A percentile compares a stretch with the other conserved stretches of the same genome.
phyloP scores from a whole-genome alignment of 2,329 filamentous ascomycete genomes.

The Sporothrix mexicana region DNA sequence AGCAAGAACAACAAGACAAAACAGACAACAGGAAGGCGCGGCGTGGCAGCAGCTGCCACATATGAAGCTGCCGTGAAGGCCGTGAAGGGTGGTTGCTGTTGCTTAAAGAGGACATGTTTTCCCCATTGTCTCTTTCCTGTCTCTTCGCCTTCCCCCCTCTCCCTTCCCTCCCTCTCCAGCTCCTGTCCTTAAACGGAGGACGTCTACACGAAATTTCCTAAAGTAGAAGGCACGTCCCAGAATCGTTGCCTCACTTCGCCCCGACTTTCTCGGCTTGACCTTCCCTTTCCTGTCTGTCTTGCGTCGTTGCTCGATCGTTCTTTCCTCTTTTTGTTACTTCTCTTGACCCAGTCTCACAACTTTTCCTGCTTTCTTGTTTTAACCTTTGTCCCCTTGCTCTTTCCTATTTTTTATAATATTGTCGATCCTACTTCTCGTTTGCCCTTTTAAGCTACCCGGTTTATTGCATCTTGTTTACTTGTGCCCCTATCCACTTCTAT shows the following conservation, averaged over 20 bases:
- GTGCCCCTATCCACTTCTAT: neutral
- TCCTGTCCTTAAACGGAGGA: slow-evolving; percentile 31
- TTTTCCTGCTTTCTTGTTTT: neutral
- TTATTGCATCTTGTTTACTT: slow-evolving; percentile 6
- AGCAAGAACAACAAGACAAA: neutral
- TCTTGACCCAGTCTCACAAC: neutral
- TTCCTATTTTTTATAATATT: neutral
- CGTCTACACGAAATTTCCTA: neutral
- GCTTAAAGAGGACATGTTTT: slow-evolving; percentile 36
- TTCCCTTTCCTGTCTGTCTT: slow-evolving; percentile 22
- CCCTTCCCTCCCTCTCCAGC: slow-evolving; percentile 26
- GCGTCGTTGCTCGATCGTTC: neutral
- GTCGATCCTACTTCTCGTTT: neutral
- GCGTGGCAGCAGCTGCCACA: neutral
- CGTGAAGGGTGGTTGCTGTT: slow-evolving; percentile 7
- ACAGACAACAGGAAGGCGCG: neutral
- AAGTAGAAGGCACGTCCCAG: slow-evolving; percentile 26
- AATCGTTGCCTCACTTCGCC: neutral
- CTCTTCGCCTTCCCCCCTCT: slow-evolving; percentile 13
- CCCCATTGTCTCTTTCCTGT: slow-evolving; percentile 29
- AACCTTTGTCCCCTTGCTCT: neutral
- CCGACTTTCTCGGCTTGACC: slow-evolving; percentile 23
- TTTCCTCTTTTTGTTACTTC: neutral
- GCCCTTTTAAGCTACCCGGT: neutral
- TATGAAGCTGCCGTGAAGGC: neutral